Conservation (phyloP, 768 basidiomycete genomes). For the Lyophyllum decastes region DNA sequence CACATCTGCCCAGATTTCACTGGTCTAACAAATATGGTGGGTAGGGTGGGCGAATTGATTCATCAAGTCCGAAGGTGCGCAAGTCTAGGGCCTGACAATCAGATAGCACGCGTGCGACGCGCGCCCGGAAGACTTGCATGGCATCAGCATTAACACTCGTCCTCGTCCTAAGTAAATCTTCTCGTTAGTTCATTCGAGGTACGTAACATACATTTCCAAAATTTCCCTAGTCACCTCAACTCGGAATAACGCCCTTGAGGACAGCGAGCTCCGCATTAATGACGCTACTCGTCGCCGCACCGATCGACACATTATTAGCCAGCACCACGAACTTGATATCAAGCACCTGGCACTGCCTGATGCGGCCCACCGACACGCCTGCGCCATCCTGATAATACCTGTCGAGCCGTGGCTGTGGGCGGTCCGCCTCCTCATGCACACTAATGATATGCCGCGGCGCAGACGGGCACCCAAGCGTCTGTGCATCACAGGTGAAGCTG, state of each 20-base stretch:
- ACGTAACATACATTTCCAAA: background rate
- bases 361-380: slow-evolving; percentile 87
- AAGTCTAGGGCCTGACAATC: too few relatives aligned
- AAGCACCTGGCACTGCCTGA: slow-evolving; percentile 87
- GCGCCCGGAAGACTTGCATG: background rate
- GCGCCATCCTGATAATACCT: slow-evolving; percentile 89
- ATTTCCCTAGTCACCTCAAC: background rate
- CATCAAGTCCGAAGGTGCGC: too few relatives aligned
- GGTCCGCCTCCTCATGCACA: slow-evolving; percentile 90
- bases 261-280: slow-evolving; percentile 98
- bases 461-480: slow-evolving; percentile 75
- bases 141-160: background rate
- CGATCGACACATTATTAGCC: slow-evolving; percentile 92
- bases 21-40: too few relatives aligned
- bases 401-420: slow-evolving; percentile 94
- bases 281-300: slow-evolving; percentile 95
- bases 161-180: background rate
- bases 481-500: slow-evolving; percentile 75
- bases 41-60: too few relatives aligned
- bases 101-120: too few relatives aligned
- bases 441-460: slow-evolving; percentile 83
- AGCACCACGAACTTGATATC: slow-evolving; percentile 96
- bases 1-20: too few relatives aligned
- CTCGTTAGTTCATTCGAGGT: background rate
- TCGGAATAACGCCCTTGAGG: slow-evolving; percentile 51